Evolutionary conservation across 2,329 filamentous ascomycete species (phyloP), one percentile per base, ranked within the genome.

Genomic region (Phoma sp.): DNA sequence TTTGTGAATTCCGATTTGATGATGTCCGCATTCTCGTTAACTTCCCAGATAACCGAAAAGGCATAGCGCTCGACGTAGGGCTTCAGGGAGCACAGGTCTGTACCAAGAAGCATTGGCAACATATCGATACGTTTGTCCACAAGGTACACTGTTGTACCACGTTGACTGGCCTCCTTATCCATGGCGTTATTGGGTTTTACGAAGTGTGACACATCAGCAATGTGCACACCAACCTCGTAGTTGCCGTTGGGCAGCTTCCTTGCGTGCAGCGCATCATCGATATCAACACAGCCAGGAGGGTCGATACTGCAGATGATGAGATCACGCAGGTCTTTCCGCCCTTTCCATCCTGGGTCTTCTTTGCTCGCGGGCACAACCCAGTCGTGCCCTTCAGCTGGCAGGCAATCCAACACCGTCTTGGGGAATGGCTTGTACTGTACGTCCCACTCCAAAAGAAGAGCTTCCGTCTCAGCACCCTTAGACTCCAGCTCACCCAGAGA

Each of bases 41-140:
- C 81, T 75, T 99, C 93, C 95, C 95, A 82, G 5, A 82, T 63
- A 0, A 81, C 79, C 13, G 78, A 80, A 68, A 82, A 82, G 4
- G 79, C 79, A 52, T 78, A 82, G 13, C 80, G 90, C 78, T 99
- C 95, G n/a, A 99, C 92, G 67, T 97, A 95, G 0, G 95, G 95
- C 75, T 98, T 98, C 18, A 99, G 80, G 0, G 95, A 99, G 78
- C 95, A 99, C 1, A 99, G 82, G 69, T 99, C 93, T 0, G 95
- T 99, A 53, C 95, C 95, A 10, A 99, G 87, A 29, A 99, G 87
- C 83, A 92, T 93, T 1, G 96, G 96, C 74, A 99, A 83, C 96
- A 99, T 99, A 80, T 99, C 96, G 67, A 99, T 99, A 67, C 95
- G 92, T 82, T 99, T 99, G 77, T 99, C 95, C 3, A 99, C 95